These are phyloP conservation scores for Arctium minus DNA, from an alignment of 129 eudicot genomes.

Conservation along the genomic window DNA sequence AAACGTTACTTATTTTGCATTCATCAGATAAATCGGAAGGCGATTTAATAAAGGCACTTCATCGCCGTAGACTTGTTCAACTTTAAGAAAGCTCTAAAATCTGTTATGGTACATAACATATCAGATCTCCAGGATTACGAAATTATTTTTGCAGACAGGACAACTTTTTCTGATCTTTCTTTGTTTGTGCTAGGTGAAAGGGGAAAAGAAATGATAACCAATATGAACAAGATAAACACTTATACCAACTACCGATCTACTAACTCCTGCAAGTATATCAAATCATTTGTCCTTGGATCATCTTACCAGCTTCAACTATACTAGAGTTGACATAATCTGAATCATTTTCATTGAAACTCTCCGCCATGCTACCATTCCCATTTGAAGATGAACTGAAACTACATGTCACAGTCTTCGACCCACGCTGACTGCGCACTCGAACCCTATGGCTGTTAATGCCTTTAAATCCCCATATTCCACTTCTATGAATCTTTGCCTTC, in stretches of 20 bases:
- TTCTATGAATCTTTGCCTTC: conserved; percentile 49
- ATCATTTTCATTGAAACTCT: conserved; percentile 67
- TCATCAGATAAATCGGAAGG: not conserved
- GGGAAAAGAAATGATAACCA: not conserved
- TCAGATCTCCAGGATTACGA: not conserved
- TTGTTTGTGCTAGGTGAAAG: not conserved
- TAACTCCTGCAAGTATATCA: not conserved
- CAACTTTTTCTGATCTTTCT: not conserved
- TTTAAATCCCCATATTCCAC: conserved; percentile 55
- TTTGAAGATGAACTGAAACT: conserved; percentile 85
- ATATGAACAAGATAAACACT: not conserved
- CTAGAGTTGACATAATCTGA: conserved; percentile 85
- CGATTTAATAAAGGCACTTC: not conserved
- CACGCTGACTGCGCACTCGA: conserved; percentile 32
- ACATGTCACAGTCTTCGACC: conserved; percentile 34
- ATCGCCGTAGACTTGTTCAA: not conserved
- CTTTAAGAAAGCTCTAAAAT: not conserved
- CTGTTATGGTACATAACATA: not conserved
- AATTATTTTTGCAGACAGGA: not conserved
- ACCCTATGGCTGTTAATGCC: conserved; percentile 31
- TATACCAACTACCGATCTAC: not conserved
- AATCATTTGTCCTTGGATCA: not conserved
- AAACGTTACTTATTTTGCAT: not conserved
- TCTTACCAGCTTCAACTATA: conserved; percentile 88
- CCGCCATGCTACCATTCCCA: conserved; percentile 89